Percentiles rank a stretch among this genome's conserved stretches.
phyloP scores from a whole-genome alignment of 441 rosid species.

The Pelargonium fulgidum region DNA sequence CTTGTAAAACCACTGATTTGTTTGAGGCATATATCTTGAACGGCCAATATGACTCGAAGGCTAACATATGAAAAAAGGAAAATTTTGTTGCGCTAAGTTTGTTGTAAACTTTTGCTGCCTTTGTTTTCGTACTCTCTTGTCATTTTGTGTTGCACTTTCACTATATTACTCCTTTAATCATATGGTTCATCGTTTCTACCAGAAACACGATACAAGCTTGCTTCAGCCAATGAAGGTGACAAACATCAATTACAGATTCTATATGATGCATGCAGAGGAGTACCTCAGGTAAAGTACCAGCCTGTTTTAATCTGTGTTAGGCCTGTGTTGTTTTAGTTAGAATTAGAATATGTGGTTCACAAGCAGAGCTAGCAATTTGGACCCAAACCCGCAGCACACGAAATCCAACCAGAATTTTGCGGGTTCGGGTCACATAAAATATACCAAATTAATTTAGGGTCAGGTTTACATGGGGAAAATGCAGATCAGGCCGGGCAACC shows the following conservation, averaged over 20 bases:
- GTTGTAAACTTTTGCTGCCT: not conserved
- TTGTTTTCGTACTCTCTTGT: not conserved
- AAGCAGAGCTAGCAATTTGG: too few species aligned
- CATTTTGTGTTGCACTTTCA: not conserved
- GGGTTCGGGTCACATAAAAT: too few species aligned
- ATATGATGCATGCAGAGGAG: slow-evolving; percentile 52
- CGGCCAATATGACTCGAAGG: not conserved
- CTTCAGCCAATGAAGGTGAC: slow-evolving; percentile 42
- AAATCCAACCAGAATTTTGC: too few species aligned
- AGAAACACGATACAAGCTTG: slow-evolving; percentile 43
- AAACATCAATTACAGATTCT: slow-evolving; percentile 43
- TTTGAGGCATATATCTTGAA: slow-evolving; percentile 1
- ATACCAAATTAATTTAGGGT: too few species aligned
- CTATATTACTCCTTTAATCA: slow-evolving; percentile 12
- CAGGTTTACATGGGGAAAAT: too few species aligned
- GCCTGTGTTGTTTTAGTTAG: not conserved
- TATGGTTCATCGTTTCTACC: slow-evolving; percentile 11
- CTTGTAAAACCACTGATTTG: not conserved
- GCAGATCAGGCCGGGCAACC: too few species aligned
- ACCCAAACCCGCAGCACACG: too few species aligned
- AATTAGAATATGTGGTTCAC: not conserved
- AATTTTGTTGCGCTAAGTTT: not conserved
- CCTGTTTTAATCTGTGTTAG: not conserved
- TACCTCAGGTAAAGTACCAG: slow-evolving; percentile 35
- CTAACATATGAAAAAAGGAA: not conserved